Evolutionary conservation across 805 yeast species (phyloP).

Genomic region (Ogataea philodendri): DNA sequence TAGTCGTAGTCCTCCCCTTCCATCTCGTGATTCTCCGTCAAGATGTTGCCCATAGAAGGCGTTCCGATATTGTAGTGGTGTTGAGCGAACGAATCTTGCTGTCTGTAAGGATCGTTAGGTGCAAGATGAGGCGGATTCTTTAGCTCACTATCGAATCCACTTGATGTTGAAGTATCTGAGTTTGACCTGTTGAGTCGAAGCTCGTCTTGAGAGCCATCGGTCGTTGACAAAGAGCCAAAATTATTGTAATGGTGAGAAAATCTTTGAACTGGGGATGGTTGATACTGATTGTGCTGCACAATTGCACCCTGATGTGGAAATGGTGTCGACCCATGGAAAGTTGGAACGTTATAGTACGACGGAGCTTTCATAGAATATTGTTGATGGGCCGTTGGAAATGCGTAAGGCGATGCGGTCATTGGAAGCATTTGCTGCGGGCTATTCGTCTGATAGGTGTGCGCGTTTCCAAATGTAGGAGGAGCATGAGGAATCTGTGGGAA

Average conservation of each 20-base stretch:
- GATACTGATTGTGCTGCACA: constrained; percentile 18
- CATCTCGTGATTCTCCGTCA: constrained; percentile 9
- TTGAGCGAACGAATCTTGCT: constrained; percentile 20
- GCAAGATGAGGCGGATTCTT: constrained; percentile 18
- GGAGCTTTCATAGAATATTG: constrained; percentile 13
- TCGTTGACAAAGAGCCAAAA: constrained; percentile 28
- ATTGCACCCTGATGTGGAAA: constrained; percentile 18
- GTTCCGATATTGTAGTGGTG: constrained; percentile 12
- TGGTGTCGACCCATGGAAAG: constrained; percentile 8
- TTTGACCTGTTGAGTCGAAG: constrained; percentile 24
- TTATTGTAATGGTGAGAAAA: constrained; percentile 24
- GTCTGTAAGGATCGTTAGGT: constrained; percentile 14
- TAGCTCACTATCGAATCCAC: constrained; percentile 20
- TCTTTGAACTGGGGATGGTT: constrained; percentile 20
- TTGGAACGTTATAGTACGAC: constrained; percentile 10
- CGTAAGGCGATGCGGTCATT: constrained; percentile 11
- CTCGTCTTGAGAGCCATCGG: constrained; percentile 32
- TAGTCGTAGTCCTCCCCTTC: constrained; percentile 39
- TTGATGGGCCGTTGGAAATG: constrained; percentile 20
- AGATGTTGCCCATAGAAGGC: constrained; percentile 17
- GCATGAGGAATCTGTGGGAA: constrained; percentile 7
- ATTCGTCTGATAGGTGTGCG: constrained; percentile 6
- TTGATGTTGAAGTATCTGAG: constrained; percentile 31
- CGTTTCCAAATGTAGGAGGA: constrained; percentile 19
- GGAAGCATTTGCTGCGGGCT: constrained; percentile 2